Conservation (phyloP, 768 basidiomycete genomes). For the Pleurotus tuoliensis region DNA sequence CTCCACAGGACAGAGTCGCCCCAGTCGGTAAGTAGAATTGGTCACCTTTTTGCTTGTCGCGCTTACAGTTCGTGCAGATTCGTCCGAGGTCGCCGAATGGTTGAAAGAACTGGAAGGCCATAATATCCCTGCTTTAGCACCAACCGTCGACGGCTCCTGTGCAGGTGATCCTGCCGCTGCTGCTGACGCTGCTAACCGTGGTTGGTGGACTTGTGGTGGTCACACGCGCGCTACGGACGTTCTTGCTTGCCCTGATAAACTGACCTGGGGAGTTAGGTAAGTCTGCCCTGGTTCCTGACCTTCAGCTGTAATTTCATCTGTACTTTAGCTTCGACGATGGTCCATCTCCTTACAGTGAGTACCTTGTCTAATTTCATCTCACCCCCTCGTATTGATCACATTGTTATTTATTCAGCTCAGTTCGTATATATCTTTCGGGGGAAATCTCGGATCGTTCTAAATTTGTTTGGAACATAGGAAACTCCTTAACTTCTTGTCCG, state of each 20-base stretch:
- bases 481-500: slow-evolving; percentile 66
- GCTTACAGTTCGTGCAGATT: slow-evolving; percentile 29
- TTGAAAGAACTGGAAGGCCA: slow-evolving; percentile 70
- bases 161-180: slow-evolving; percentile 51
- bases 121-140: slow-evolving; percentile 60
- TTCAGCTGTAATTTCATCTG: not conserved
- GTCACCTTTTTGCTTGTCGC: not conserved
- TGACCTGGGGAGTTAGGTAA: slow-evolving; percentile 73
- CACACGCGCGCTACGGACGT: slow-evolving; percentile 60
- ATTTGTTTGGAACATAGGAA: slow-evolving; percentile 32
- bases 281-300: slow-evolving; percentile 2
- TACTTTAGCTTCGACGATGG: slow-evolving; percentile 75
- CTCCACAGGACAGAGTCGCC: slow-evolving; percentile 56
- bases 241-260: slow-evolving; percentile 59
- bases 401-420: slow-evolving; percentile 38
- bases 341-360: slow-evolving; percentile 77
- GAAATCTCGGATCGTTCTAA: slow-evolving; percentile 4
- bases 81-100: slow-evolving; percentile 67
- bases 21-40: slow-evolving; percentile 44
- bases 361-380: not conserved
- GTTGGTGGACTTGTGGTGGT: slow-evolving; percentile 93
- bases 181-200: slow-evolving; percentile 53
- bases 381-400: not conserved
- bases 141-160: slow-evolving; percentile 71
- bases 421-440: slow-evolving; percentile 23